These are phyloP conservation scores for Schizosaccharomyces japonicus DNA, from an alignment of 805 yeast species.

Conservation along the genomic window DNA sequence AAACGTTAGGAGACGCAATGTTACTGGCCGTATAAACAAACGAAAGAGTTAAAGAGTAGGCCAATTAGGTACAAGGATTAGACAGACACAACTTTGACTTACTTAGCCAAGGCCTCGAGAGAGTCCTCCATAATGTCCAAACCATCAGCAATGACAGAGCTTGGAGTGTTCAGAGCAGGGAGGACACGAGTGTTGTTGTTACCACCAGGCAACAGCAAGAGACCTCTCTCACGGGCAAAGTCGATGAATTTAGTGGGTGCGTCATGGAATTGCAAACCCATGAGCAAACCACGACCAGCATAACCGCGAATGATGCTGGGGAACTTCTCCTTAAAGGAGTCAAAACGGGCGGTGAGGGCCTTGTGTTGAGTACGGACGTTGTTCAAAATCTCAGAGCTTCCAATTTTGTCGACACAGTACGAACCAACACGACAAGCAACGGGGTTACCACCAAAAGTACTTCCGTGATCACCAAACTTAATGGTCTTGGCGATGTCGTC, in stretches of 20 bases:
- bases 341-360: slow-evolving; percentile 23
- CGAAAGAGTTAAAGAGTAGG: too few species aligned
- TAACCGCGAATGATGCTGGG: slow-evolving; percentile 41
- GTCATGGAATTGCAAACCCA: slow-evolving; percentile 55
- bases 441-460: slow-evolving; percentile 95
- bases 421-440: slow-evolving; percentile 61
- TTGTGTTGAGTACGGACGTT: slow-evolving; percentile 39
- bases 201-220: slow-evolving; percentile 76
- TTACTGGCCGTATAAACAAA: too few species aligned
- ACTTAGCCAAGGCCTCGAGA: slow-evolving; percentile 13
- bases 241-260: slow-evolving; percentile 40
- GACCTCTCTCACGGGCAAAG: slow-evolving; percentile 53
- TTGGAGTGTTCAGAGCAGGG: slow-evolving; percentile 71
- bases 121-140: slow-evolving; percentile 41
- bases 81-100: not conserved
- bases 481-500: slow-evolving; percentile 51
- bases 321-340: slow-evolving; percentile 25
- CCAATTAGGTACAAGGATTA: too few species aligned
- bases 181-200: slow-evolving; percentile 73
- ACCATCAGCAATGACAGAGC: slow-evolving; percentile 46
- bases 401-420: slow-evolving; percentile 47
- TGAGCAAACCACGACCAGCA: slow-evolving; percentile 71
- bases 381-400: slow-evolving; percentile 33
- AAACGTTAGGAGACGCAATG: too few species aligned
- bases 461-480: slow-evolving; percentile 88